phyloP scores from a whole-genome alignment of 371 early-diverging fungal genomes.

The Mucor sp. region DNA sequence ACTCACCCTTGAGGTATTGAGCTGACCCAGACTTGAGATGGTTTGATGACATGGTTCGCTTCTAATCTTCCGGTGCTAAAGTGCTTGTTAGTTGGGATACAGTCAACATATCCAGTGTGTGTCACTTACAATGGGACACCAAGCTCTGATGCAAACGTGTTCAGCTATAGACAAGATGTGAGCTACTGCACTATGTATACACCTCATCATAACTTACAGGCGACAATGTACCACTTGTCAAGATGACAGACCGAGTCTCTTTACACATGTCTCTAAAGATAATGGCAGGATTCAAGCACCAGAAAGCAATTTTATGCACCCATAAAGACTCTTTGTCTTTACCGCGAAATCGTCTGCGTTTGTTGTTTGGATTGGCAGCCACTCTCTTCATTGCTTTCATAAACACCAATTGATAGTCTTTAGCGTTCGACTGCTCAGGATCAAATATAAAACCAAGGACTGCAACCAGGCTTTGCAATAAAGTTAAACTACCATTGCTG shows the following conservation, averaged over 20 bases:
- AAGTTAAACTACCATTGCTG: slow-evolving; percentile 6
- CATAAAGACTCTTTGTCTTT: neutral
- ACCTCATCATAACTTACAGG: slow-evolving; percentile 47
- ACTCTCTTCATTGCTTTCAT: slow-evolving; percentile 28
- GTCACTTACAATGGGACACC: slow-evolving; percentile 51
- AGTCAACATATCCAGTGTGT: neutral
- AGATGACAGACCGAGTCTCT: slow-evolving; percentile 62
- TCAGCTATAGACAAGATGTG: slow-evolving; percentile 36
- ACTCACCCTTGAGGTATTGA: slow-evolving; percentile 47
- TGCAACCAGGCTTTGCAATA: slow-evolving; percentile 31
- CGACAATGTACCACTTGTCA: slow-evolving; percentile 88
- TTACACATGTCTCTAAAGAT: slow-evolving; percentile 57
- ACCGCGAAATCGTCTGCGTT: neutral
- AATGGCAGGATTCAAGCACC: slow-evolving; percentile 66
- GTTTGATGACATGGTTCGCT: slow-evolving; percentile 63
- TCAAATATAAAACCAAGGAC: slow-evolving; percentile 40
- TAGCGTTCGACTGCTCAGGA: slow-evolving; percentile 22
- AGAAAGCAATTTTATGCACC: slow-evolving; percentile 27
- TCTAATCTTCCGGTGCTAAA: slow-evolving; percentile 38
- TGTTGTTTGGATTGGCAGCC: neutral
- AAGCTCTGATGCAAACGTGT: slow-evolving; percentile 73
- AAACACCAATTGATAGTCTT: slow-evolving; percentile 51
- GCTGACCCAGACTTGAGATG: slow-evolving; percentile 55
- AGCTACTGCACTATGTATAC: neutral
- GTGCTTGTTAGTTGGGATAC: neutral